Evolutionary conservation across 306 rosid genomes (phyloP), one percentile per base, ranked within the genome.

Genomic region (Clitoria ternatea): DNA sequence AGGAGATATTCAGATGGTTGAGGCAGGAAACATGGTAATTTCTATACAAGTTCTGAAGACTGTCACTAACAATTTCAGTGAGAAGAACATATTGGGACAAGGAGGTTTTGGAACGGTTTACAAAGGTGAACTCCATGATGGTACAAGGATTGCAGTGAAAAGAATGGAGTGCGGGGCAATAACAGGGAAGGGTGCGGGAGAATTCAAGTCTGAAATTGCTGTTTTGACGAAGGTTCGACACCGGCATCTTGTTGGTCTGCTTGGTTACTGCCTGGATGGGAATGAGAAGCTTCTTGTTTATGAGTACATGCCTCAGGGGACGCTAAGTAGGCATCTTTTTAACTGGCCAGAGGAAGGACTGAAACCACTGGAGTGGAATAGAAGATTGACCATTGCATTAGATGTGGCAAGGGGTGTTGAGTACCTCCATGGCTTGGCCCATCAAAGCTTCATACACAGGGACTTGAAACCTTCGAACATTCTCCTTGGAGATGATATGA

Each of bases 401-500:
- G 98, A 92, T 72, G 98, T 92, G 39, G 98, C 90, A 44, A 87
- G 96, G 81, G 98, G 89, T 45, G 98, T 92, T 12, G 98, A 92
- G 85, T 92, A 92, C 69, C 96, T 92, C 35, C 98, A 92, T 83
- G 82, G 96, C 76, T 78, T 92, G 85, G 96, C 98, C 35, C 96
- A 92, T 81, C 96, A 87, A 80, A 92, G 98, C 80, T 92, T 92
- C 81, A 92, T 92, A 62, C 97, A 92, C 53, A 75, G 97, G 55
- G 97, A 89, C 77, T 84, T 92, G 35, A 92, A 92, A 84, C 97
- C 97, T 79, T 92, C 92, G 61, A 92, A 92, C 79, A 92, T 92
- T 71, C 97, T 92, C 77, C 97, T 92, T 62, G 94, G 97, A 64
- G 97, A 92, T 77, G 97, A 92, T 73, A 86, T 92, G 98, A 86